Conservation (phyloP, 164 flowering plant species). For the Sedum album region DNA sequence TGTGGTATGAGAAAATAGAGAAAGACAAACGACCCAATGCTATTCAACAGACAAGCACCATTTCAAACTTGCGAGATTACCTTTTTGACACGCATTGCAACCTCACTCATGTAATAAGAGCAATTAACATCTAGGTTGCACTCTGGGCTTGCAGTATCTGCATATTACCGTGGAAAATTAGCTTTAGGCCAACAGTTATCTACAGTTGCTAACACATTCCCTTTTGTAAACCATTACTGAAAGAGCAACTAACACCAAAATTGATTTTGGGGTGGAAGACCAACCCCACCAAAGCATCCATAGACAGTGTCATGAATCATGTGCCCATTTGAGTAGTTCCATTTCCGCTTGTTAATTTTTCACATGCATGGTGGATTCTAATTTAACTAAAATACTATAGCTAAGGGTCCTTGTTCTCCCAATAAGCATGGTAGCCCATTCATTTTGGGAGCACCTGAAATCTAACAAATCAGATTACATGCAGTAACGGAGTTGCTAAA, state of each 20-base stretch:
- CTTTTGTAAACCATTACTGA: not conserved
- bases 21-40: not conserved
- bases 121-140: conserved; percentile 63
- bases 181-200: not conserved
- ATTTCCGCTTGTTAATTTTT: not conserved
- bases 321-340: no score
- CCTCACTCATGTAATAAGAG: conserved; percentile 81
- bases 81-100: conserved; percentile 78
- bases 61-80: conserved; percentile 20
- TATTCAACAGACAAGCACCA: not conserved
- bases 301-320: no score
- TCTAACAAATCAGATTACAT: not conserved
- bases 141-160: conserved; percentile 86
- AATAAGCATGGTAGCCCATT: not conserved
- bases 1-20: not conserved
- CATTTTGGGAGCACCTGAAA: not conserved
- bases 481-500: not conserved
- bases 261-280: no score
- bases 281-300: no score
- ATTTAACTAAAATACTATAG: not conserved
- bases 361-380: no score
- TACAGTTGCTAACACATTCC: not conserved
- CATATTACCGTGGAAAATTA: not conserved
- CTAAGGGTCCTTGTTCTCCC: not conserved
- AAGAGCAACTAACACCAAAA: no score